These are phyloP conservation scores for Dipteronia sinensis DNA, from an alignment of 345 rosid species.

Conservation along the genomic window DNA sequence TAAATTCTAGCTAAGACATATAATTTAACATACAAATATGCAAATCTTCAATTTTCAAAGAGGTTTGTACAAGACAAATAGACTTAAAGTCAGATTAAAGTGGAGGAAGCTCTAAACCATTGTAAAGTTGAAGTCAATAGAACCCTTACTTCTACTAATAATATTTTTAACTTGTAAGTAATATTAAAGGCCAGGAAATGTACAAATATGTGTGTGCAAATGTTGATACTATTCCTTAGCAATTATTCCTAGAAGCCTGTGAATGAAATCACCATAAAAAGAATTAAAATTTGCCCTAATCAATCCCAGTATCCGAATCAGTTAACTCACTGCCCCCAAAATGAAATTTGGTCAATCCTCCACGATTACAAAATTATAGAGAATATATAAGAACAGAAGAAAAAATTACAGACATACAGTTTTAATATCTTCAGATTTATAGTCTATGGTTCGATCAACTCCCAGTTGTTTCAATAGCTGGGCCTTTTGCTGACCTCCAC, in stretches of 20 bases:
- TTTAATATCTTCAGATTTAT: slow-evolving; percentile 80
- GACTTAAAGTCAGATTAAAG: background rate
- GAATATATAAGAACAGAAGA: background rate
- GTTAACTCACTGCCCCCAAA: background rate
- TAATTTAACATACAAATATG: background rate
- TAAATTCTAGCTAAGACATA: background rate
- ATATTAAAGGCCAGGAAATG: slow-evolving; percentile 7
- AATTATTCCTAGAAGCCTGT: slow-evolving; percentile 5
- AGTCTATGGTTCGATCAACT: slow-evolving; percentile 88
- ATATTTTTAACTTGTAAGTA: background rate
- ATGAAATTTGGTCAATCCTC: background rate
- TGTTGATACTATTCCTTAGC: background rate
- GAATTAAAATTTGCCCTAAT: background rate
- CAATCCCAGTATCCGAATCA: slow-evolving; percentile 1
- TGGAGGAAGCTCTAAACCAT: background rate
- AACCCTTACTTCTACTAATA: background rate
- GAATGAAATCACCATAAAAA: background rate
- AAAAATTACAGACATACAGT: slow-evolving; percentile 49
- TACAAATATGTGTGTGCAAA: too few species aligned
- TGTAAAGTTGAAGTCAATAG: background rate
- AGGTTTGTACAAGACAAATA: background rate
- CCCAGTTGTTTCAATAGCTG: slow-evolving; percentile 75
- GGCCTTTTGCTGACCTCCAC: slow-evolving; percentile 90
- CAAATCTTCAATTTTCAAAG: background rate
- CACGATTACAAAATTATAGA: background rate